Evolutionary conservation across 1,284 basidiomycete genomes (phyloP), one percentile per base, ranked within the genome.

Genomic region (Cryptococcus sp.): DNA sequence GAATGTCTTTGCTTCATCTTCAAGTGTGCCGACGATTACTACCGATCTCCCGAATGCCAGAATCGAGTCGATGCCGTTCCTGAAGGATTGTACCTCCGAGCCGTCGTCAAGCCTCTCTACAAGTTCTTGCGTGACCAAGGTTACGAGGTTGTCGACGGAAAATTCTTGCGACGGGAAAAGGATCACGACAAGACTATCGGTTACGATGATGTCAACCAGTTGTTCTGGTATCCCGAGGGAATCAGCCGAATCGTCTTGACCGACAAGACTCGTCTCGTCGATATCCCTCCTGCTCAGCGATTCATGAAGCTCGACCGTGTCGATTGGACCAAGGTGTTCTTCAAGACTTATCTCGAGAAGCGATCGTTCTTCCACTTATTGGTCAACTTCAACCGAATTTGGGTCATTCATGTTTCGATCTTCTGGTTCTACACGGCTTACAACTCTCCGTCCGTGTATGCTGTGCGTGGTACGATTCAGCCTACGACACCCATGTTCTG

Each of bases 221-320:
- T 99, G 43, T 99, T 99, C 77, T 99, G 94, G 94, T 99, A 98
- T 74, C 96, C 96, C 4, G 96, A 99, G 67, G 96, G 96, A 39
- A 94, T 99, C 65, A 88, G 91, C 24, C 82, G 91, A 39, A 98
- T 98, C 64, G 81, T 85, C 13, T 80, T 98, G 39, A 82, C 79
- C 21, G 91, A 98, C 79, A 93, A 91, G 85, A 89, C 87, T 22
- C 85, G 91, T 36, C 81, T 97, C 34, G 86, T 96, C 48, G 92
- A 97, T 65, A 77, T 96, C 16, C 80, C 92, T 0, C 89, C 91
- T 2, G 81, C 90, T 0, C 86, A 92, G 69, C 83, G 92, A 39
- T 97, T 91, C 77, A 91, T 92, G 88, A 89, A 87, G 74, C 92
- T 97, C 64, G 88, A 92, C 73, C 83, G 88, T 54, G 85, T 97